Percentiles rank a stretch among this genome's conserved stretches.
Evolutionary conservation across 2,329 filamentous ascomycete species (phyloP).

Genomic region (Neonectria punicea): DNA sequence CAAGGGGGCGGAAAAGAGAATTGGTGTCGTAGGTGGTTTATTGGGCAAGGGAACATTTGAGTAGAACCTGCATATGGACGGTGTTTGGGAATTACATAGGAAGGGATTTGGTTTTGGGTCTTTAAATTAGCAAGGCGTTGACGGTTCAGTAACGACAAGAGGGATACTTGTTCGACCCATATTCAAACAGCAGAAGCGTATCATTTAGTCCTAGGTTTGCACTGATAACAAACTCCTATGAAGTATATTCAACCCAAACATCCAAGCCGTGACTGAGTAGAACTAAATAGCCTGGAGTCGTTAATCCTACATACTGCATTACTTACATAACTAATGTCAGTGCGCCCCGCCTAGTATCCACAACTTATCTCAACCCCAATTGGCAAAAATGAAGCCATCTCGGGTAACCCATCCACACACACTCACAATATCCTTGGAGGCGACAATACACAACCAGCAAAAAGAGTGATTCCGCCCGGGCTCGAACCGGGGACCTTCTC

Average conservation of each 20-base stretch:
- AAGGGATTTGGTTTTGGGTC: neutral
- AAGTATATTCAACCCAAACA: neutral
- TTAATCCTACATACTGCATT: neutral
- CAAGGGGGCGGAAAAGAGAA: slow-evolving; percentile 66
- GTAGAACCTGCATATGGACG: slow-evolving; percentile 33
- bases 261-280: neutral
- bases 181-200: neutral
- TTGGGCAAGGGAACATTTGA: slow-evolving; percentile 63
- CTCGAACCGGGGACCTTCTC: slow-evolving; percentile 45
- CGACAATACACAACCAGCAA: neutral
- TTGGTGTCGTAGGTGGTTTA: slow-evolving; percentile 67
- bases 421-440: neutral
- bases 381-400: neutral
- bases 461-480: slow-evolving; percentile 39
- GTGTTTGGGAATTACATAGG: slow-evolving; percentile 21
- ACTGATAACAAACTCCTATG: slow-evolving; percentile 7
- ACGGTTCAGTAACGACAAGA: slow-evolving; percentile 2
- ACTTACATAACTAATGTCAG: neutral
- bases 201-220: neutral
- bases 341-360: neutral
- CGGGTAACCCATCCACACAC: neutral
- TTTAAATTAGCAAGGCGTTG: slow-evolving; percentile 32
- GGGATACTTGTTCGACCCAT: neutral
- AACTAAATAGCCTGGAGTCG: neutral
- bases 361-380: neutral